Evolutionary conservation across 2,329 filamentous ascomycete species (phyloP).

Genomic region (Monosporascus sp.): DNA sequence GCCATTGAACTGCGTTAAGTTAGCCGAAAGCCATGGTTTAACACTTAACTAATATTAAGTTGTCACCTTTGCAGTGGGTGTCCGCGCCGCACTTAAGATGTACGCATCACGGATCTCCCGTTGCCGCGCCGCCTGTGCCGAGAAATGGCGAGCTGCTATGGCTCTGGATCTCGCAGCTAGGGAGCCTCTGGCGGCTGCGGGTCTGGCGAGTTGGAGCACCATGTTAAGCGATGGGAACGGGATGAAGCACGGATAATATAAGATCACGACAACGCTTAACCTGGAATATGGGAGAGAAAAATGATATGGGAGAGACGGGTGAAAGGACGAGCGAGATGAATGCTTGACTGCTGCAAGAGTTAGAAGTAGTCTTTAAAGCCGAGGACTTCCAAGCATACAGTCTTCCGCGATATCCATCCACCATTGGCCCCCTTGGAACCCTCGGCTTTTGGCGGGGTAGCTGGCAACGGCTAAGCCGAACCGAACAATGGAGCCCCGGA

Average conservation of each 20-base stretch:
- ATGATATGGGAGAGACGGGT: not conserved
- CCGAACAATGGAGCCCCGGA: no score
- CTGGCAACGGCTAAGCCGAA: no score
- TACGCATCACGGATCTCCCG: slow-evolving; percentile 86
- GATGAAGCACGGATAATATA: not conserved
- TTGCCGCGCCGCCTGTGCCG: slow-evolving; percentile 36
- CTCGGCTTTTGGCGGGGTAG: no score
- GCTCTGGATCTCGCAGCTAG: slow-evolving; percentile 13
- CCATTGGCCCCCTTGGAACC: no score
- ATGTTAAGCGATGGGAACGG: slow-evolving; percentile 11
- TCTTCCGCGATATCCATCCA: not conserved
- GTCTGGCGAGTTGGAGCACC: slow-evolving; percentile 18
- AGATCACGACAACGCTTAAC: not conserved
- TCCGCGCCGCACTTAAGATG: slow-evolving; percentile 85
- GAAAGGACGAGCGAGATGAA: not conserved
- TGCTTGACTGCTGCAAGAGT: not conserved
- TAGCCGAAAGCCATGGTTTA: not conserved
- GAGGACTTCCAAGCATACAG: not conserved
- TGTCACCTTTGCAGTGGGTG: slow-evolving; percentile 78
- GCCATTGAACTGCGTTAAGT: slow-evolving; percentile 79
- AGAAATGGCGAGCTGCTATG: slow-evolving; percentile 39
- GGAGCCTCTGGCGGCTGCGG: slow-evolving; percentile 16
- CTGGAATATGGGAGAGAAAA: no score
- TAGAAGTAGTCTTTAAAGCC: not conserved
- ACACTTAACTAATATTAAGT: not conserved